phyloP scores from a whole-genome alignment of 2,329 filamentous ascomycete species.

The Fusarium tjaetaba region DNA sequence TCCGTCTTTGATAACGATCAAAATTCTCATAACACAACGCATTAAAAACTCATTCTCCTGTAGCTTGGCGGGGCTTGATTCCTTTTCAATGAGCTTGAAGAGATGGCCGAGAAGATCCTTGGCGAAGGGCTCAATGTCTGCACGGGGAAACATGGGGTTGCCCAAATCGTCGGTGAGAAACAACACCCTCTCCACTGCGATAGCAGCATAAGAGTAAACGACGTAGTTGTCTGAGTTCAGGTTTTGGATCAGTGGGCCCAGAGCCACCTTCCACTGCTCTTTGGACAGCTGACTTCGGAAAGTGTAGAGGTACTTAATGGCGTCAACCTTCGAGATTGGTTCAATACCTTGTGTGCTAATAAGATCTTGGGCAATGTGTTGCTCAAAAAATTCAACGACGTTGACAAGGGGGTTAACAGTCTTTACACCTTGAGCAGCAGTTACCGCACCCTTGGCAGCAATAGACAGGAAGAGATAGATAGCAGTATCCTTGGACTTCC shows the following conservation, averaged over 20 bases:
- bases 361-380: constrained; percentile 89
- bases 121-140: constrained; percentile 81
- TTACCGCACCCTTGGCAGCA: constrained; percentile 89
- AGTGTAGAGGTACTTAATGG: constrained; percentile 96
- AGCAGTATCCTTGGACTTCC: constrained; percentile 98
- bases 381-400: constrained; percentile 94
- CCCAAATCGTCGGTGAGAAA: constrained; percentile 82
- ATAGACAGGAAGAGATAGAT: constrained; percentile 96
- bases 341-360: constrained; percentile 74
- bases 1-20: constrained; percentile 91
- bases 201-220: constrained; percentile 96
- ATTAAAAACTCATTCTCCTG: constrained; percentile 99
- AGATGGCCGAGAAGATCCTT: constrained; percentile 90
- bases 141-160: constrained; percentile 80
- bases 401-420: constrained; percentile 88
- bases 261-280: constrained; percentile 89
- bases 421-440: constrained; percentile 88
- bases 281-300: constrained; percentile 95
- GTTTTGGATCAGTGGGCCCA: constrained; percentile 91
- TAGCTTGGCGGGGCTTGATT: constrained; percentile 86
- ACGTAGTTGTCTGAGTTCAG: constrained; percentile 92
- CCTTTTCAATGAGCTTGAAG: constrained; percentile 89
- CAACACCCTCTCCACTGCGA: constrained; percentile 92
- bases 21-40: constrained; percentile 97
- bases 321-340: constrained; percentile 93